A percentile compares a stretch with the other conserved stretches of the same genome.
Conservation (phyloP, 768 basidiomycete genomes). For the Trametes coccinea region DNA sequence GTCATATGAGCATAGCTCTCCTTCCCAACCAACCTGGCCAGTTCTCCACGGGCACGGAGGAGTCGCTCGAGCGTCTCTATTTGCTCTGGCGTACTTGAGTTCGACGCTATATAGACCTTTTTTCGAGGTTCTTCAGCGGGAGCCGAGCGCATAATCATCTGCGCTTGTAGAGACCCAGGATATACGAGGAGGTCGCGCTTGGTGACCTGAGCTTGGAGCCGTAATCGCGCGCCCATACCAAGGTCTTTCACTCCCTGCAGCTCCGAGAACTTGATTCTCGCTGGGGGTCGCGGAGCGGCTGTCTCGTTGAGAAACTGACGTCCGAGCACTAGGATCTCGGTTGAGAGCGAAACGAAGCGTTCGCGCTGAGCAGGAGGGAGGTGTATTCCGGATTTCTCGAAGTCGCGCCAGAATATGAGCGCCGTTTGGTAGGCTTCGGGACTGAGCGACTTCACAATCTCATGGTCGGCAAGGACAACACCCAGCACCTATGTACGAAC, state of each 20-base stretch:
- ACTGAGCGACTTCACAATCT: conserved; percentile 63
- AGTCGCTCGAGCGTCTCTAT: conserved; percentile 77
- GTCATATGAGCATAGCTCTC: conserved; percentile 86
- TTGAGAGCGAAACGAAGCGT: conserved; percentile 86
- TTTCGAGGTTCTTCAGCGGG: conserved; percentile 81
- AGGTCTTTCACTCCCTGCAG: conserved; percentile 72
- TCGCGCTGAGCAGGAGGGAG: conserved; percentile 75
- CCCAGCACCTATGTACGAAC: conserved; percentile 58
- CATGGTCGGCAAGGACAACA: conserved; percentile 65
- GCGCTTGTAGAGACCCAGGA: conserved; percentile 86
- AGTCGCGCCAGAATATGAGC: conserved; percentile 93
- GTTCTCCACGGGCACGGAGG: conserved; percentile 72
- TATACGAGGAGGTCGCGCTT: conserved; percentile 76
- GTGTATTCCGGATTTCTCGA: conserved; percentile 95
- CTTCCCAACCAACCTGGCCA: conserved; percentile 83
- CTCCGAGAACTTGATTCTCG: conserved; percentile 66
- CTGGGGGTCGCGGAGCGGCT: conserved; percentile 61
- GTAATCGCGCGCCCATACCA: conserved; percentile 72
- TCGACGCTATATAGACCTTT: conserved; percentile 79
- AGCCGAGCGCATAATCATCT: conserved; percentile 90
- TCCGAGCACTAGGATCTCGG: conserved; percentile 85
- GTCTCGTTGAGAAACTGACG: conserved; percentile 80
- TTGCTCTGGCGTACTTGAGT: conserved; percentile 73
- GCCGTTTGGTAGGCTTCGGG: conserved; percentile 85
- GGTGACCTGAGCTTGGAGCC: conserved; percentile 76